Conservation (phyloP, 345 rosid species). For the Conringia planisiliqua region DNA sequence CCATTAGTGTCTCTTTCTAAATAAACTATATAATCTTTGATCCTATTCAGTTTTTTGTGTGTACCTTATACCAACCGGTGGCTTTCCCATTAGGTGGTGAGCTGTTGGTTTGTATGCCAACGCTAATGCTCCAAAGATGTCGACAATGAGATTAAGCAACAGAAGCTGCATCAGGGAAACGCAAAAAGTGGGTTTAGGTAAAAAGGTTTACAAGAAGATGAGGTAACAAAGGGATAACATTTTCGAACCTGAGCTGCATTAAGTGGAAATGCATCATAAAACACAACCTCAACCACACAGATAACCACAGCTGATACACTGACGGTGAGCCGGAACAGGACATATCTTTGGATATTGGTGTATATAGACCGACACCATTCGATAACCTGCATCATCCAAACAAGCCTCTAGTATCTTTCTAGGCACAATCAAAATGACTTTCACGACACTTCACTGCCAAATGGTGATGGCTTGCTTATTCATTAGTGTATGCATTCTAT, state of each 20-base stretch:
- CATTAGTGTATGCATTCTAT: not conserved
- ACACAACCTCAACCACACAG: conserved; percentile 66
- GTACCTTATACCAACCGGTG: conserved; percentile 85
- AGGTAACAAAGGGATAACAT: conserved; percentile 16
- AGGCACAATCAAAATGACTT: not conserved
- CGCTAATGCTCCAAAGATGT: conserved; percentile 91
- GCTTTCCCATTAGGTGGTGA: conserved; percentile 63
- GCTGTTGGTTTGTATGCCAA: conserved; percentile 82
- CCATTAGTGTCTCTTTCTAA: not conserved
- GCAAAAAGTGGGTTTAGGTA: not conserved
- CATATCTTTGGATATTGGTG: conserved; percentile 77
- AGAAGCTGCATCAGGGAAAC: conserved; percentile 51
- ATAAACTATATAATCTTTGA: not conserved
- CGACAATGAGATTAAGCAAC: conserved; percentile 82
- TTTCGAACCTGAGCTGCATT: conserved; percentile 63
- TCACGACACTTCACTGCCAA: not conserved
- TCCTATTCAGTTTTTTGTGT: not conserved
- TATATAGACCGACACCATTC: conserved; percentile 82
- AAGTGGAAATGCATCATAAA: conserved; percentile 71
- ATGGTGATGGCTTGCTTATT: not conserved
- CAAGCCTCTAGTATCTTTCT: not conserved
- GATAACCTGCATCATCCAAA: conserved; percentile 53
- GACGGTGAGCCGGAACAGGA: conserved; percentile 81
- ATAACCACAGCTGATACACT: conserved; percentile 64
- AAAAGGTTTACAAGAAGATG: conserved; percentile 4